Evolutionary conservation across 2,329 filamentous ascomycete genomes (phyloP), one percentile per base, ranked within the genome.

Genomic region (Xylaria polymorpha): DNA sequence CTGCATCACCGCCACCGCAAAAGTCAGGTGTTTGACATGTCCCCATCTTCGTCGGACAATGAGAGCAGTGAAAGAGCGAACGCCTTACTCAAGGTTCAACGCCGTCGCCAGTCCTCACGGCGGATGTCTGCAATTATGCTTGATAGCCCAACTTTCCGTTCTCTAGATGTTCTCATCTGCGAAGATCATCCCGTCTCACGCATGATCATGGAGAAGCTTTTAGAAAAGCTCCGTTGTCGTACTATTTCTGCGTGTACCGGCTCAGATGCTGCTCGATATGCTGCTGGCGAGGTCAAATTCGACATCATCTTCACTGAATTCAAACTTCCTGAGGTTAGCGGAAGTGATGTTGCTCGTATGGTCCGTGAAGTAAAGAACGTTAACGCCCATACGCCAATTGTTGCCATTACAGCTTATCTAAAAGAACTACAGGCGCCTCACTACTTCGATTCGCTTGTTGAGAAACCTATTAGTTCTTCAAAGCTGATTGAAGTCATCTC

Each of bases 261-360:
- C 0, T 91, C 93, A 0, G 96, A 99, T 78, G 96, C 95, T 12
- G 91, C 97, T 75, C 90, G 95, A 25, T 97, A 96, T 81, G 94
- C 96, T 35, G 93, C 97, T 85, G 95, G 95, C 77, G 95, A 98
- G 78, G 95, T 99, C 78, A 97, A 98, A 77, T 99, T 98, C 77
- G 96, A 99, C 81, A 94, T 98, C 75, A 98, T 99, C 79, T 96
- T 99, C 85, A 95, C 97, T 80, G 96, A 99, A 81, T 98, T 94
- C 83, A 97, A 95, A 79, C 85, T 99, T 55, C 95, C 96, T 10
- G 94, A 97, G 77, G 94, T 98, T 77, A 98, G 94, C 75, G 96
- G 96, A 29, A 92, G 94, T 14, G 96, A 99, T 78, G 93, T 99
- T 66, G 95, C 96, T 60, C 92, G 96, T 41, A 99, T 99, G 96